Conservation (phyloP, 176 grass and related monocot genomes). For the Triticum dicoccoides region DNA sequence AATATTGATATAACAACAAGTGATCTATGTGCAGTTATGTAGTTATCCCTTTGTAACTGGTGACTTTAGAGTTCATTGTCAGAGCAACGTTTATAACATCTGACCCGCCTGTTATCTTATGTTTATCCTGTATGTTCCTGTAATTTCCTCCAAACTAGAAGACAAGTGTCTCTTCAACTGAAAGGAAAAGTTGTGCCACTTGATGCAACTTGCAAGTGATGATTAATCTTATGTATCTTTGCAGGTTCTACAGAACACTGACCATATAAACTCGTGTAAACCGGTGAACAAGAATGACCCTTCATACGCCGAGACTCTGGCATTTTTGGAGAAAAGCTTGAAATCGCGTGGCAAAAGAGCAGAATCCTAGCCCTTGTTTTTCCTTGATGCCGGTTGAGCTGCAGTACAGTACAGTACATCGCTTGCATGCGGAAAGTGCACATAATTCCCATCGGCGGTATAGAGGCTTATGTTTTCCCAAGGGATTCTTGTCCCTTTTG, state of each 20-base stretch:
- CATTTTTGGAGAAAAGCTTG: constrained; percentile 73
- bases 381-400: background rate
- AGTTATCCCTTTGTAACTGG: background rate
- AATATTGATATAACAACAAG: background rate
- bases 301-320: constrained; percentile 78
- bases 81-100: background rate
- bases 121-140: background rate
- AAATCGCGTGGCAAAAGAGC: constrained; percentile 13
- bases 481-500: background rate
- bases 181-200: background rate
- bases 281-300: constrained; percentile 83
- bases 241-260: constrained; percentile 76
- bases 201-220: constrained; percentile 4
- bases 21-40: background rate
- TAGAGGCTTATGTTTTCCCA: background rate
- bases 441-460: background rate
- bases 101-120: background rate
- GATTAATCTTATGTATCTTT: background rate
- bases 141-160: background rate
- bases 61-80: background rate
- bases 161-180: too few species aligned
- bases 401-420: background rate
- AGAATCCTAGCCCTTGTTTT: constrained; percentile 24
- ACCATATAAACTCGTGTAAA: constrained; percentile 98
- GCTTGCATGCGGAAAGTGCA: background rate